phyloP scores from a whole-genome alignment of 2,329 filamentous ascomycete species.

The Clarireedia paspali region DNA sequence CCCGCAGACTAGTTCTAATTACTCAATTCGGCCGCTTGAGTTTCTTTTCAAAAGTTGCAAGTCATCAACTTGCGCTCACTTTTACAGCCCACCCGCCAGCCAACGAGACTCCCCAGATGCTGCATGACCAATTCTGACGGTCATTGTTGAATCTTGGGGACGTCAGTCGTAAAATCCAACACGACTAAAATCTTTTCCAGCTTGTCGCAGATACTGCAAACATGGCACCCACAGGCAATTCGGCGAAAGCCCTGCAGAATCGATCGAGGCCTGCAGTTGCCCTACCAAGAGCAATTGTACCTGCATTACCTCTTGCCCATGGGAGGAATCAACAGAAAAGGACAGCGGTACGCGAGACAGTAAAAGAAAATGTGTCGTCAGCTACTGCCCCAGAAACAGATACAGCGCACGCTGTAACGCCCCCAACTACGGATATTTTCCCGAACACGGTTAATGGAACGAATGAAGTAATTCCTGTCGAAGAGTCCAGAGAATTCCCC shows the following conservation, averaged over 20 bases:
- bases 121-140: slow-evolving; percentile 15
- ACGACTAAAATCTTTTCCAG: slow-evolving; percentile 7
- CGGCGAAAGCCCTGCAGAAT: slow-evolving; percentile 26
- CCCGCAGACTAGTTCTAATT: slow-evolving; percentile 2
- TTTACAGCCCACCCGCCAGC: not conserved
- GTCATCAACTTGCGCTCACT: slow-evolving; percentile 6
- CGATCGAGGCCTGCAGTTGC: slow-evolving; percentile 21
- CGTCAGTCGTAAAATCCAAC: slow-evolving; percentile 21
- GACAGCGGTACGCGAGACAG: slow-evolving; percentile 18
- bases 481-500: slow-evolving; percentile 5
- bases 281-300: slow-evolving; percentile 23
- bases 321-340: slow-evolving; percentile 27
- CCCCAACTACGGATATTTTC: slow-evolving; percentile 1
- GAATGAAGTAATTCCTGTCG: slow-evolving; percentile 8
- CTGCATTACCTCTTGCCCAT: slow-evolving; percentile 29
- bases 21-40: slow-evolving; percentile 1
- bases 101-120: slow-evolving; percentile 10
- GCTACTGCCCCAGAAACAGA: slow-evolving; percentile 9
- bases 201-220: slow-evolving; percentile 8
- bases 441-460: slow-evolving; percentile 13
- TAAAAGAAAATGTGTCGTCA: slow-evolving; percentile 14
- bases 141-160: slow-evolving; percentile 32
- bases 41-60: slow-evolving; percentile 9
- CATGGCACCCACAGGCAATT: slow-evolving; percentile 24
- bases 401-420: slow-evolving; percentile 9